A percentile compares a stretch with the other conserved stretches of the same genome.
phyloP scores from a whole-genome alignment of 495 filamentous ascomycete species.

The Stereocaulon alpinum region DNA sequence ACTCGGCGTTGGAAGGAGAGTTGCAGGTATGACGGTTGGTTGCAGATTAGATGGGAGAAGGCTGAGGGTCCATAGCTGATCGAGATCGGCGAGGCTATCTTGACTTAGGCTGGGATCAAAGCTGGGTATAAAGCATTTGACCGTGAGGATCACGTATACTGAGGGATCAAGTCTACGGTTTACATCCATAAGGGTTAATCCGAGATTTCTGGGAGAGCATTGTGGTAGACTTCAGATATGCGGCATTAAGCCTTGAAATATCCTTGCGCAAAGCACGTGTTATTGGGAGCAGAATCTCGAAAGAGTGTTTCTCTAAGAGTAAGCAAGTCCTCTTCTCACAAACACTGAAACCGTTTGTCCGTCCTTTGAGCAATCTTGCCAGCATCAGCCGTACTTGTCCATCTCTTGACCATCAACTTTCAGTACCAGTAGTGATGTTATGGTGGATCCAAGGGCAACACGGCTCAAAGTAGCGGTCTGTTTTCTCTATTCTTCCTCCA shows the following conservation, averaged over 20 bases:
- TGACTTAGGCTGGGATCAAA: not conserved
- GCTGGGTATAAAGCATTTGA: too few relatives aligned
- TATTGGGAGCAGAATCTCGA: not conserved
- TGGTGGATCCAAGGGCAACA: not conserved
- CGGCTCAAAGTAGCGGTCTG: not conserved
- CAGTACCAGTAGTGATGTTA: constrained; percentile 5
- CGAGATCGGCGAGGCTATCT: not conserved
- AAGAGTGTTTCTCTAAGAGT: constrained; percentile 1
- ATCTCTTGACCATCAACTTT: constrained; percentile 2
- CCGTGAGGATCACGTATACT: not conserved
- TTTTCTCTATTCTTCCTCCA: not conserved
- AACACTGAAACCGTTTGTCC: not conserved
- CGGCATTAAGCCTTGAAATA: not conserved
- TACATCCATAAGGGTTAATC: not conserved
- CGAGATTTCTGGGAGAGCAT: not conserved
- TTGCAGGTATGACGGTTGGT: not conserved
- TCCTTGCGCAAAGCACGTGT: not conserved
- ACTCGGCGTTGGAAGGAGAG: not conserved
- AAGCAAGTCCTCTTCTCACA: not conserved
- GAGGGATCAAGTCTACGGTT: too few relatives aligned
- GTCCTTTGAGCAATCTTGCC: constrained; percentile 4
- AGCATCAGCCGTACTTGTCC: not conserved
- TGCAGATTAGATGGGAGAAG: too few relatives aligned
- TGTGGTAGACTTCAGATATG: not conserved
- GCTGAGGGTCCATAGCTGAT: not conserved